These are phyloP conservation scores for Lactarius deliciosus DNA, from an alignment of 768 basidiomycete genomes.

Conservation along the genomic window DNA sequence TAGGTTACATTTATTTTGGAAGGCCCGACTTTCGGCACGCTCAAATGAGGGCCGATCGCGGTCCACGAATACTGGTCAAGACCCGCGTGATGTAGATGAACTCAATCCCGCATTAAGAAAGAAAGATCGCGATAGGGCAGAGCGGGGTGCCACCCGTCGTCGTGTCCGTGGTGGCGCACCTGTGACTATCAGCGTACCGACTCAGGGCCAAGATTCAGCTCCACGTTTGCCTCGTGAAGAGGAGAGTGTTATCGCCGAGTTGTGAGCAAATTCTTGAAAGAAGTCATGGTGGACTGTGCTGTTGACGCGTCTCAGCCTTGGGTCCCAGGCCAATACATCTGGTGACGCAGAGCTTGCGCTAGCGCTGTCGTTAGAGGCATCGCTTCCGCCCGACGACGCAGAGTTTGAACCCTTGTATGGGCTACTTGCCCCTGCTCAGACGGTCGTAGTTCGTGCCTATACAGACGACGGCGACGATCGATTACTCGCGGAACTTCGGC, in stretches of 20 bases:
- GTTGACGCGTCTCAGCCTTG: slow-evolving; percentile 18
- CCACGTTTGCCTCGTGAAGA: slow-evolving; percentile 32
- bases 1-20: slow-evolving; percentile 78
- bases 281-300: not conserved
- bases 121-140: slow-evolving; percentile 67
- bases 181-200: slow-evolving; percentile 18
- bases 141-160: slow-evolving; percentile 62
- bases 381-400: slow-evolving; percentile 26
- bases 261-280: slow-evolving; percentile 5
- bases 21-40: slow-evolving; percentile 47
- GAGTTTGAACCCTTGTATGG: slow-evolving; percentile 83
- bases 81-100: slow-evolving; percentile 34
- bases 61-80: slow-evolving; percentile 34
- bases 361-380: slow-evolving; percentile 26
- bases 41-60: slow-evolving; percentile 39
- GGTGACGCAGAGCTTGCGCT: slow-evolving; percentile 42
- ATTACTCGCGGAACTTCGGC: slow-evolving; percentile 80
- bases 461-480: slow-evolving; percentile 92
- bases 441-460: slow-evolving; percentile 83
- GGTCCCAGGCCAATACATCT: slow-evolving; percentile 28
- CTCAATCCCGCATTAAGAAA: slow-evolving; percentile 74
- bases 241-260: slow-evolving; percentile 44
- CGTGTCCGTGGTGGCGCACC: slow-evolving; percentile 74
- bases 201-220: slow-evolving; percentile 7
- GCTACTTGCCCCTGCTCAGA: slow-evolving; percentile 71